Conservation (phyloP, 495 filamentous ascomycete species). For the Daldinia vernicosa region DNA sequence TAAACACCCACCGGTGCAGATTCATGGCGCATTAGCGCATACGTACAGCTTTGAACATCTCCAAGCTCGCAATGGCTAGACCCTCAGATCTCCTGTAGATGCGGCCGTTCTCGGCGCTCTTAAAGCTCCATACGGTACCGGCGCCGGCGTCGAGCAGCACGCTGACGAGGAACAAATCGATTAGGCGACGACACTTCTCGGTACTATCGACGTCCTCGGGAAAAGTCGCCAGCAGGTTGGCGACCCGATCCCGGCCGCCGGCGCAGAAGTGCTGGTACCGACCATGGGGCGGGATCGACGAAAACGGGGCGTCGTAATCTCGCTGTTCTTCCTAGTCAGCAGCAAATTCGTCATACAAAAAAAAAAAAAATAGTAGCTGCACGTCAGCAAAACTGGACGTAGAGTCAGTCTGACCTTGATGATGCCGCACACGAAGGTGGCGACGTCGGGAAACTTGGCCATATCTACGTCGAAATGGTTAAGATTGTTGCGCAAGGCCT, state of each 20-base stretch:
- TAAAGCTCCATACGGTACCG: constrained; percentile 86
- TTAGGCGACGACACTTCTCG: constrained; percentile 78
- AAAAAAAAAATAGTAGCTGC: neutral
- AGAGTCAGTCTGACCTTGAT: constrained; percentile 77
- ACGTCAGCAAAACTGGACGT: neutral
- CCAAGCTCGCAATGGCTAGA: constrained; percentile 89
- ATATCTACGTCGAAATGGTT: constrained; percentile 93
- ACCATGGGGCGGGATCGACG: constrained; percentile 84
- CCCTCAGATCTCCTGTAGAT: constrained; percentile 89
- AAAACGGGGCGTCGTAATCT: constrained; percentile 88
- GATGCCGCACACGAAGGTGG: constrained; percentile 91
- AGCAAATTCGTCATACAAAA: neutral
- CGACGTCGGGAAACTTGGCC: constrained; percentile 85
- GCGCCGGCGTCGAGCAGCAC: constrained; percentile 90
- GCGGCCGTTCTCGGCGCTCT: constrained; percentile 87
- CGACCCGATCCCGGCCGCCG: constrained; percentile 78
- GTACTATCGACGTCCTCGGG: constrained; percentile 67
- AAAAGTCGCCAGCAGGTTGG: constrained; percentile 75
- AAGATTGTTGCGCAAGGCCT: constrained; percentile 80
- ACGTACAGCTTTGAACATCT: constrained; percentile 87
- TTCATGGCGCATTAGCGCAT: neutral
- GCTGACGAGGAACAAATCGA: constrained; percentile 90
- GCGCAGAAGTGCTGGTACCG: constrained; percentile 92
- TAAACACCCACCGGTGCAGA: neutral
- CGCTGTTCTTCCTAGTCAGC: constrained; percentile 62